A percentile compares a stretch with the other conserved stretches of the same genome.
These are phyloP conservation scores for Candida caryicola DNA, from an alignment of 805 yeast genomes.

Conservation along the genomic window DNA sequence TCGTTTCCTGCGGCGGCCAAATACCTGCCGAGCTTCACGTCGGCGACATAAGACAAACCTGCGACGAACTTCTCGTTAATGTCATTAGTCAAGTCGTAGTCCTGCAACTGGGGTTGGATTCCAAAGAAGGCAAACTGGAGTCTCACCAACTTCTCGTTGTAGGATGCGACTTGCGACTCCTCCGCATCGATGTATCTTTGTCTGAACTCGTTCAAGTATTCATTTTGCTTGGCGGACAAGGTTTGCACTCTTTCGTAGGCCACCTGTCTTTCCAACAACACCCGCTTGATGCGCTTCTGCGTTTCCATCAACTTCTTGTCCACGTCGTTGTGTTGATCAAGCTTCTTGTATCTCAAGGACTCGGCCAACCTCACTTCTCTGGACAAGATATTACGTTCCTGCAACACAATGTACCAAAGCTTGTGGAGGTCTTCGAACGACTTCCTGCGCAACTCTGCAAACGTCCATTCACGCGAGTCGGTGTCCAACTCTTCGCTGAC, in stretches of 20 bases:
- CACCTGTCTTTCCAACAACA: constrained; percentile 78
- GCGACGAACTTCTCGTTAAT: constrained; percentile 46
- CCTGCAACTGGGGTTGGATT: constrained; percentile 65
- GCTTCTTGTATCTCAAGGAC: constrained; percentile 22
- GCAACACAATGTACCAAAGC: constrained; percentile 84
- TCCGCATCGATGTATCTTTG: constrained; percentile 53
- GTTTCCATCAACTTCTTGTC: constrained; percentile 36
- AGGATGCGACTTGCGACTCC: constrained; percentile 46
- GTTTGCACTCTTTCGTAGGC: constrained; percentile 60
- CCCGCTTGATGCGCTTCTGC: constrained; percentile 70
- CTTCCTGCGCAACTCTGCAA: constrained; percentile 86
- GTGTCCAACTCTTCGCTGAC: constrained; percentile 48
- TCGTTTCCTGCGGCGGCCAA: constrained; percentile 20
- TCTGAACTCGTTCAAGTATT: constrained; percentile 57
- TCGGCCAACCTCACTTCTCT: constrained; percentile 68
- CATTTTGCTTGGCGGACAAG: constrained; percentile 41
- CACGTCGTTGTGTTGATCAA: constrained; percentile 39
- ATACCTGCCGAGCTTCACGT: constrained; percentile 54
- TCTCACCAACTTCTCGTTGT: constrained; percentile 70
- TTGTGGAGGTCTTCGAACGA: constrained; percentile 88
- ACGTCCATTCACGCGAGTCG: constrained; percentile 76
- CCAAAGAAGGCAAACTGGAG: constrained; percentile 82
- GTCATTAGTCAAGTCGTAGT: constrained; percentile 54
- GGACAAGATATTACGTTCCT: constrained; percentile 74
- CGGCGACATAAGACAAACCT: constrained; percentile 70